Evolutionary conservation across 2,329 filamentous ascomycete genomes (phyloP).

Genomic region (Drechslerella stenobrocha): DNA sequence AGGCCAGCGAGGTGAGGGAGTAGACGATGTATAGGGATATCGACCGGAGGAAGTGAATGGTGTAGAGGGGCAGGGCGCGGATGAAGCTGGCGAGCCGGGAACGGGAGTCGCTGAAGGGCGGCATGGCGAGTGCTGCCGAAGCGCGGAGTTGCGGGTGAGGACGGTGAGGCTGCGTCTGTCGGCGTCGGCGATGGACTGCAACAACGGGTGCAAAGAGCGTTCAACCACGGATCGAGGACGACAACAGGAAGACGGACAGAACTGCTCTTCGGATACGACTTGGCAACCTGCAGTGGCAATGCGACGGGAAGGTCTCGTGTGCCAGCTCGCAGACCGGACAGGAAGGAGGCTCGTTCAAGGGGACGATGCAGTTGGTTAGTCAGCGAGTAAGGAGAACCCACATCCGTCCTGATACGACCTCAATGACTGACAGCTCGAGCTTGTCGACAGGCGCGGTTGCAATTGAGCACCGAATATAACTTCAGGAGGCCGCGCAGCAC

Average conservation of each 20-base stretch:
- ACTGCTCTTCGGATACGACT: too few relatives aligned
- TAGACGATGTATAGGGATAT: conserved; percentile 39
- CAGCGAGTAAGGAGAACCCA: too few relatives aligned
- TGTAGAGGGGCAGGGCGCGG: conserved; percentile 29
- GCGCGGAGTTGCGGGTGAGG: not conserved
- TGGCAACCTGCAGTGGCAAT: not conserved
- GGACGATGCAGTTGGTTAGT: too few relatives aligned
- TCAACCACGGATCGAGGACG: too few relatives aligned
- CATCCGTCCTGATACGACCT: too few relatives aligned
- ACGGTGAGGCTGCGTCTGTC: conserved; percentile 13
- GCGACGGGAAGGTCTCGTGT: conserved; percentile 3
- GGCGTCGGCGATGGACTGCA: too few relatives aligned
- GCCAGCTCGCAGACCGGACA: not conserved
- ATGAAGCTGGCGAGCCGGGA: conserved; percentile 15
- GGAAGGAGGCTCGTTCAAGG: too few relatives aligned
- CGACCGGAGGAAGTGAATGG: conserved; percentile 37
- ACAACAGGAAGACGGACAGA: too few relatives aligned
- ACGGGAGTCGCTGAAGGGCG: conserved; percentile 20
- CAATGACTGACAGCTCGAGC: too few relatives aligned
- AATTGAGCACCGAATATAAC: not conserved
- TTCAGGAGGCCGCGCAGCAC: not conserved
- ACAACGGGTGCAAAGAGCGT: too few relatives aligned
- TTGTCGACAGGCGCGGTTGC: not conserved
- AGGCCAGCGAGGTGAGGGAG: conserved; percentile 21
- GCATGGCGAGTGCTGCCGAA: conserved; percentile 31